These are phyloP conservation scores for Turnera subulata DNA, from an alignment of 345 rosid species.

Conservation along the genomic window DNA sequence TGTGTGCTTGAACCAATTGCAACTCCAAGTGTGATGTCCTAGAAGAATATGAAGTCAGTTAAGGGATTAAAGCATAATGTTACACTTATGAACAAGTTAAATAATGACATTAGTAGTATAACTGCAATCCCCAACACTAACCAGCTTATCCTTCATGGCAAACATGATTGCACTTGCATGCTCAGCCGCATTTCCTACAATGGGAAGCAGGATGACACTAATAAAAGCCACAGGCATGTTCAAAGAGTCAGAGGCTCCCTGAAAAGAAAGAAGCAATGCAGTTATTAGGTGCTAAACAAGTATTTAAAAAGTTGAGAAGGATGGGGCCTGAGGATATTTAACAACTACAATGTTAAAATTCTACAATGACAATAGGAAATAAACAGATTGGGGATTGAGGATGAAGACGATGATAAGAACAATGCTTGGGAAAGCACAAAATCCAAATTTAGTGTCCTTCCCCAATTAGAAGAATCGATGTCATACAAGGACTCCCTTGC, in stretches of 20 bases:
- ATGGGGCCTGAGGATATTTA: too few species aligned
- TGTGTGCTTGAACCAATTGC: conserved; percentile 92
- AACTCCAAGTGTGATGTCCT: conserved; percentile 88
- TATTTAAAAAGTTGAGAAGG: neutral
- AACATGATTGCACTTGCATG: conserved; percentile 89
- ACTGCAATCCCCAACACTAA: conserved; percentile 20
- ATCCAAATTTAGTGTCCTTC: too few species aligned
- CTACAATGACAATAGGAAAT: too few species aligned
- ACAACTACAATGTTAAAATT: too few species aligned
- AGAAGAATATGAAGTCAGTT: neutral
- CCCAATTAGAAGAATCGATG: too few species aligned
- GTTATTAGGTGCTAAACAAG: neutral
- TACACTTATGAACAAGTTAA: too few species aligned
- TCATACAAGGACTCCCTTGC: too few species aligned
- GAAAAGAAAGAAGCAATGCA: neutral
- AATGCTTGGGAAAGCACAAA: too few species aligned
- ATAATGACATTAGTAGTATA: neutral
- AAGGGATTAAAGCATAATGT: neutral
- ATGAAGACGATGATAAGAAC: too few species aligned
- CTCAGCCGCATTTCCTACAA: conserved; percentile 91
- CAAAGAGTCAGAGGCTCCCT: conserved; percentile 79
- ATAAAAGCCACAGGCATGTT: conserved; percentile 67
- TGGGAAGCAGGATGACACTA: conserved; percentile 83
- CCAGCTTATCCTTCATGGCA: conserved; percentile 89
- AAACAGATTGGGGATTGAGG: too few species aligned